Conservation (phyloP, 345 rosid genomes). For the thale cress (Arabidopsis thaliana) region TAIR10.1 NC_003076.8:6108001-6108500, state of each 20-base stretch:
- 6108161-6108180: constrained; percentile 21
- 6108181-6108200: constrained; percentile 11
- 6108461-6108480: constrained; percentile 10
- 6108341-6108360: constrained; percentile 80
- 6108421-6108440: constrained; percentile 7
- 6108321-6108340: constrained; percentile 80
- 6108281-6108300: constrained; percentile 51
- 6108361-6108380: constrained; percentile 37
- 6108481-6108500: not conserved
- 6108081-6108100: constrained; percentile 15
- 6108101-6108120: constrained; percentile 3
- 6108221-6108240: not conserved
- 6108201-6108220: not conserved
- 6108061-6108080: constrained; percentile 10
- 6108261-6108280: constrained; percentile 63
- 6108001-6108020: constrained; percentile 10
- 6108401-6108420: constrained; percentile 7
- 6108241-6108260: not conserved
- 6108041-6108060: constrained; percentile 7
- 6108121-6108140: constrained; percentile 17
- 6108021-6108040: constrained; percentile 11
- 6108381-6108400: constrained; percentile 23
- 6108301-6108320: constrained; percentile 79
- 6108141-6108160: constrained; percentile 15
- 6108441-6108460: constrained; percentile 3